Base-by-base conservation (phyloP, 768 basidiomycete genomes). In the Boletus eberwhitei region DNA sequence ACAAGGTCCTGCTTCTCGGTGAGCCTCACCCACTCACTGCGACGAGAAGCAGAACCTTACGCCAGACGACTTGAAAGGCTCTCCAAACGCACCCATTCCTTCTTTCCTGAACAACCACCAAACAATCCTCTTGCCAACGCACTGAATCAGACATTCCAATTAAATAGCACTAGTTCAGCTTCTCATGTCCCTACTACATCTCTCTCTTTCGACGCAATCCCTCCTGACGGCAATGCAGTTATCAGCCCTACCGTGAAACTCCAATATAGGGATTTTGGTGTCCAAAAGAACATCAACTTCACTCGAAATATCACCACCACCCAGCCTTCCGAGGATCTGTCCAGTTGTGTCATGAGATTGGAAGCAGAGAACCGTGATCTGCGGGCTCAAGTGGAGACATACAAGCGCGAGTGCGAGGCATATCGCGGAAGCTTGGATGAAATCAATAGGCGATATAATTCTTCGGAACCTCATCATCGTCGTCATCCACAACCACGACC, bases 1-100 rank as follows among this genome's bases (percentile, higher is more conserved):
- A 8, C 60, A 44, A 49, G 57, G 67, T 59, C 46, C 64, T 56
- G 66, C 60, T 70, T 63, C 67, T 59, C 68, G 66, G 67, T 69
- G 64, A 69, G 67, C 60, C 54, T 50, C 53, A 53, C 61, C 54
- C 58, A 53, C 66, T 67, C 66, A 64, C 67, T 69, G 64, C 52
- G 35, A 37, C 58, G 48, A 55, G 67, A 64, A 69, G 66, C 58
- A 62, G 60, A 64, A 55, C 62, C 66, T 67, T 49, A 67, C 42
- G 57, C 52, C 54, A 57, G 22, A 37, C 57, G 40, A 59, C 64
- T 62, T 58, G 54, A 64, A 70, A 69, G 67, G 57, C 55, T 21
- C n/a, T 36, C 37, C 42, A 52, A 59, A 49, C 52, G 40, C 4
- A 17, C 26, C 2, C 39, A 35, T 22, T 29, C 53, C n/a, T 29